A percentile compares a stretch with the other conserved stretches of the same genome.
Conservation (phyloP, 2,329 filamentous ascomycete species). For the Fusarium continuum region DNA sequence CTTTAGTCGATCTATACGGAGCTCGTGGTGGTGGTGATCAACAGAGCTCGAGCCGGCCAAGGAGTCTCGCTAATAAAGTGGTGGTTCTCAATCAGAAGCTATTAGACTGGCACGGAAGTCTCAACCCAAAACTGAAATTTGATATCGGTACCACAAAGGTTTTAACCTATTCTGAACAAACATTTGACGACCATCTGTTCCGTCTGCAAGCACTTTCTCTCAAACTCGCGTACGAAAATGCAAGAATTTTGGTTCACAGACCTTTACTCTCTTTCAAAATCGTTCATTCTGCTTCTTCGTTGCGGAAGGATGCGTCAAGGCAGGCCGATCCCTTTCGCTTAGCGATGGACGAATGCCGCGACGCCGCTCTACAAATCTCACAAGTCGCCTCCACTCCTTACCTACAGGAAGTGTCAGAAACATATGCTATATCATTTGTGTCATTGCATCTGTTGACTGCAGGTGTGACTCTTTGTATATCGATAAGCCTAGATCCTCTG, state of each 20-base stretch:
- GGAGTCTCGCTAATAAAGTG: neutral
- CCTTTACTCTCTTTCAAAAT: slow-evolving; percentile 22
- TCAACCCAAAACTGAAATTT: neutral
- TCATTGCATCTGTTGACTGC: neutral
- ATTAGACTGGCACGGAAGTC: neutral
- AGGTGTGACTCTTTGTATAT: neutral
- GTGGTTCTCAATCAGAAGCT: neutral
- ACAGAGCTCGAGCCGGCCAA: neutral
- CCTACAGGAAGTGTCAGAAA: neutral
- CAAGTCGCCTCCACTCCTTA: neutral
- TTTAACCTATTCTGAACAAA: neutral
- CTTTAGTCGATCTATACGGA: slow-evolving; percentile 24
- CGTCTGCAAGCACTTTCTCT: slow-evolving; percentile 47
- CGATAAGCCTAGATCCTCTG: neutral
- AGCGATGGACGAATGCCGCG: neutral
- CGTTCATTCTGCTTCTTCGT: too few species aligned
- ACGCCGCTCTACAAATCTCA: neutral
- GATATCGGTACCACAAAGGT: neutral
- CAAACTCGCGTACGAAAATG: slow-evolving; percentile 47
- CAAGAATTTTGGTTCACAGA: slow-evolving; percentile 44
- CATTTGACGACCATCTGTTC: slow-evolving; percentile 36
- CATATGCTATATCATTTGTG: neutral
- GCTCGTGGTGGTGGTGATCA: neutral
- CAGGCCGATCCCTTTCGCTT: neutral
- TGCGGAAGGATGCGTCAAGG: rapidly evolving